Conservation (phyloP, 306 rosid genomes). For the Myrica gale region DNA sequence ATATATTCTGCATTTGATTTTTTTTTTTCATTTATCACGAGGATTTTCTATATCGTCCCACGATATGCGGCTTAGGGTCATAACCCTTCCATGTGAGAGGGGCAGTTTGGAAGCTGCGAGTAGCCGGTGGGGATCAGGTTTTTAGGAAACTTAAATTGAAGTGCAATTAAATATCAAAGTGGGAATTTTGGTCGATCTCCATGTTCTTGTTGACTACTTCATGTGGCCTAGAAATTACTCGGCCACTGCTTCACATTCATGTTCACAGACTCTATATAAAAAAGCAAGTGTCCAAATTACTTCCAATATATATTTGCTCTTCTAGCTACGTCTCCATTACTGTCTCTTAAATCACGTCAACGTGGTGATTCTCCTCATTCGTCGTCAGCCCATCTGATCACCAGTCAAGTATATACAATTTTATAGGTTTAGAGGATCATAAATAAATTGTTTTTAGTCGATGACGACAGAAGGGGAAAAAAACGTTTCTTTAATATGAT, state of each 20-base stretch:
- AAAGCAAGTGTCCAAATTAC: too few species aligned
- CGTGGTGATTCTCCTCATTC: slow-evolving; percentile 44
- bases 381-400: slow-evolving; percentile 25
- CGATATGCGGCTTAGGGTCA: slow-evolving; percentile 22
- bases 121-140: not conserved
- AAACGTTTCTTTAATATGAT: not conserved
- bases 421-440: slow-evolving; percentile 31
- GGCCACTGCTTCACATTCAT: slow-evolving; percentile 21
- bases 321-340: not conserved
- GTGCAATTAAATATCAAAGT: slow-evolving; percentile 36
- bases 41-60: slow-evolving; percentile 18
- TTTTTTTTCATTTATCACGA: not conserved
- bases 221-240: slow-evolving; percentile 35
- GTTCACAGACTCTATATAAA: not conserved
- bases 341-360: slow-evolving; percentile 29
- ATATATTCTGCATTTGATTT: not conserved
- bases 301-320: too few species aligned
- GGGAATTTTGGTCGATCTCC: slow-evolving; percentile 67
- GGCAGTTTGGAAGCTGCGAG: slow-evolving; percentile 26
- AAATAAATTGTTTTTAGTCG: slow-evolving; percentile 2
- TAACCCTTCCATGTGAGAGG: slow-evolving; percentile 47
- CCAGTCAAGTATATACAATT: slow-evolving; percentile 29
- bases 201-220: slow-evolving; percentile 48
- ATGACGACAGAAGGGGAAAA: not conserved
- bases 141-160: slow-evolving; percentile 15